These are phyloP conservation scores for Penicillium chermesinum DNA, from an alignment of 495 filamentous ascomycete species.

Conservation along the genomic window DNA sequence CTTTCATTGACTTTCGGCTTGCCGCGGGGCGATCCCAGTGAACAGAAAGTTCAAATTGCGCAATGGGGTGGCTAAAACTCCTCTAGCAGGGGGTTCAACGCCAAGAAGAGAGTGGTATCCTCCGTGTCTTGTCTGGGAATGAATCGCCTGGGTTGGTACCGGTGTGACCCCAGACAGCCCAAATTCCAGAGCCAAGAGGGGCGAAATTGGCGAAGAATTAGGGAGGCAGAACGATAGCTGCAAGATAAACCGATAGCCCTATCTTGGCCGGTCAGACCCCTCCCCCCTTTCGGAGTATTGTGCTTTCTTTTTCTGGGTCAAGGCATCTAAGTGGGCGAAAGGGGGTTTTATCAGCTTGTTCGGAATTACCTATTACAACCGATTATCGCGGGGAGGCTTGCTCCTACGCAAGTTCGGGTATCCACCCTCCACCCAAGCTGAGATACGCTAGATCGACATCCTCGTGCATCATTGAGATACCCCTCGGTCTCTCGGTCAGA, in stretches of 20 bases:
- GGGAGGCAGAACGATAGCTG: slow-evolving; percentile 8
- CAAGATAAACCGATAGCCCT: slow-evolving; percentile 21
- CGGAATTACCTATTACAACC: slow-evolving; percentile 16
- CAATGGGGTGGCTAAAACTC: too few relatives aligned
- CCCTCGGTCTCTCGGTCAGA: slow-evolving; percentile 21
- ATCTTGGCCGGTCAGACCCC: slow-evolving; percentile 16
- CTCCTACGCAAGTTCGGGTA: slow-evolving; percentile 19
- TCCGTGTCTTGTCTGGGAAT: slow-evolving; percentile 20
- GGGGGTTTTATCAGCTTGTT: slow-evolving; percentile 15
- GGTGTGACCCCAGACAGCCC: slow-evolving; percentile 7
- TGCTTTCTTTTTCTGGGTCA: slow-evolving; percentile 19
- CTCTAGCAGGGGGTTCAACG: too few relatives aligned
- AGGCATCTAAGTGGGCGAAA: slow-evolving; percentile 18
- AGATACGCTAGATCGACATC: slow-evolving; percentile 31
- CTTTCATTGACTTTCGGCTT: slow-evolving; percentile 25
- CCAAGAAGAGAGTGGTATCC: too few relatives aligned
- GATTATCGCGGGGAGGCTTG: slow-evolving; percentile 22
- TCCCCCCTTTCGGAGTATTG: neutral
- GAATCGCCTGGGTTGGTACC: slow-evolving; percentile 9
- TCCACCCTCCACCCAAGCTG: slow-evolving; percentile 19
- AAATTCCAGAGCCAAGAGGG: slow-evolving; percentile 24
- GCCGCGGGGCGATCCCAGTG: slow-evolving; percentile 18
- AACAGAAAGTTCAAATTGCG: slow-evolving; percentile 19
- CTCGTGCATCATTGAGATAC: slow-evolving; percentile 19
- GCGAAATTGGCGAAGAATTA: slow-evolving; percentile 21